Conservation (phyloP, 305 asterid species). For the Fraxinus angustifolia region DNA sequence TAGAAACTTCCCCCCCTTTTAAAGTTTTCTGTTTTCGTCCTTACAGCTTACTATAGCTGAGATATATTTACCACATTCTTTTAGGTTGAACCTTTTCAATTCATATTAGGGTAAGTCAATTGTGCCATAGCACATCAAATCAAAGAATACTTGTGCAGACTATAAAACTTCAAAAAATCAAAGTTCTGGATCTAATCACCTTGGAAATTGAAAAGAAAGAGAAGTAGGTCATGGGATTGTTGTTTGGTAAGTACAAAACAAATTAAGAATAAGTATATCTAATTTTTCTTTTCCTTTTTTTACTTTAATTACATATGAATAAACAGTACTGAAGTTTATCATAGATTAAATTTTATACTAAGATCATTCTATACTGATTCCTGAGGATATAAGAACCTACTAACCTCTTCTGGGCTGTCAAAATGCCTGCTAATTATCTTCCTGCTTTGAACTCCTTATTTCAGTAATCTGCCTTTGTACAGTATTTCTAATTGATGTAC, state of each 20-base stretch:
- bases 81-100: not conserved
- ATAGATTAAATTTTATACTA: not conserved
- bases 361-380: not conserved
- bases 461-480: not conserved
- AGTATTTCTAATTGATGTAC: not conserved
- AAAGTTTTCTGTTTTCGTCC: not conserved
- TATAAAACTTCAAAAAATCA: not conserved
- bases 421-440: not conserved
- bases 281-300: not conserved
- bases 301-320: not conserved
- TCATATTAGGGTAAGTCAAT: not conserved
- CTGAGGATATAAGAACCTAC: not conserved
- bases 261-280: not conserved
- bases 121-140: not conserved
- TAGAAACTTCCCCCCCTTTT: slow-evolving; percentile 22
- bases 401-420: not conserved
- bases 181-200: not conserved
- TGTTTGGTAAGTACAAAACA: not conserved
- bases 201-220: not conserved
- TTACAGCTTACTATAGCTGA: not conserved
- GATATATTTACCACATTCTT: not conserved
- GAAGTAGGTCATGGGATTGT: slow-evolving; percentile 1
- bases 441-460: not conserved
- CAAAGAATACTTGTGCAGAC: not conserved
- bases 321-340: not conserved